These are phyloP conservation scores for Syzygium aromaticum DNA, from an alignment of 345 rosid species.

Conservation along the genomic window DNA sequence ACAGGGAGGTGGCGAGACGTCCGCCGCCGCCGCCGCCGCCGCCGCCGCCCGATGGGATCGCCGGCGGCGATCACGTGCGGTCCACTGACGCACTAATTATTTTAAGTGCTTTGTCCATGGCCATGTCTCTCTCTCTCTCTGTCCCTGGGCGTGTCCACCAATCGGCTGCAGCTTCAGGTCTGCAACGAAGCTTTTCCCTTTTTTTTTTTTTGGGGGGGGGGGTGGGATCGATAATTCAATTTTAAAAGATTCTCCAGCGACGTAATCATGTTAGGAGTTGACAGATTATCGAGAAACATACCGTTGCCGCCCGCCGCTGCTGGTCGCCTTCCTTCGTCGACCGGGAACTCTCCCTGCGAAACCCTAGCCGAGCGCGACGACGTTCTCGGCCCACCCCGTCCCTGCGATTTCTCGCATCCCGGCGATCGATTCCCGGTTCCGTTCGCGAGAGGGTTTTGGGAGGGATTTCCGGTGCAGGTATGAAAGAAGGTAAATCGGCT, in stretches of 20 bases:
- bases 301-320: not conserved
- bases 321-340: not conserved
- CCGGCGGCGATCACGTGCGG: not conserved
- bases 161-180: not conserved
- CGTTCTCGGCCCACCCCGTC: not conserved
- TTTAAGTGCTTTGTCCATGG: not conserved
- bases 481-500: constrained; percentile 53
- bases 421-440: not conserved
- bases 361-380: not conserved
- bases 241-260: not conserved
- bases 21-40: not conserved
- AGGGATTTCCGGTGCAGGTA: constrained; percentile 3
- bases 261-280: not conserved
- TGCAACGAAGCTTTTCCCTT: not conserved
- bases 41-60: not conserved
- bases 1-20: not conserved
- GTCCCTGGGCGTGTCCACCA: not conserved
- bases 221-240: not conserved
- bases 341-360: not conserved
- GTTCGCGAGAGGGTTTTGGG: not conserved
- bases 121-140: not conserved
- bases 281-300: not conserved
- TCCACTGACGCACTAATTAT: not conserved
- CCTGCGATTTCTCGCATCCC: not conserved
- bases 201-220: not conserved